Conservation (phyloP, 306 rosid genomes). For the Adenanthera pavonina region DNA sequence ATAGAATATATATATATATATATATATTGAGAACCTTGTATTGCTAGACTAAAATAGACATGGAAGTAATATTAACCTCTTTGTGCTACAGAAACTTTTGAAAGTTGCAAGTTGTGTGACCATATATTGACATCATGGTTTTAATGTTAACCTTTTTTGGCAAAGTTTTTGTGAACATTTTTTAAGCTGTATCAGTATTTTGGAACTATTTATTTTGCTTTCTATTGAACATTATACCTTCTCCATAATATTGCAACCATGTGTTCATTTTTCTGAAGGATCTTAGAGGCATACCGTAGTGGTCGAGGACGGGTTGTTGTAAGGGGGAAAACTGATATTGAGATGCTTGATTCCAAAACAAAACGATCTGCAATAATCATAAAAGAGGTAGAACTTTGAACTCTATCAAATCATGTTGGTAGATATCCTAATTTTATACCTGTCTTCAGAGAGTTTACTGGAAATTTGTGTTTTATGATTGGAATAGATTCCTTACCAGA, state of each 20-base stretch:
- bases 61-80: constrained; percentile 16
- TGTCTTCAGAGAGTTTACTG: constrained; percentile 23
- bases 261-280: constrained; percentile 59
- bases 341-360: constrained; percentile 82
- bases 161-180: neutral
- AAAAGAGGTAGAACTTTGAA: constrained; percentile 67
- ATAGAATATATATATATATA: neutral
- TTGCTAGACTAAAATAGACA: constrained; percentile 13
- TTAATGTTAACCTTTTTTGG: neutral
- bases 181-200: constrained; percentile 3
- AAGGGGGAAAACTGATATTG: constrained; percentile 94
- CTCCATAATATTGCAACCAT: neutral
- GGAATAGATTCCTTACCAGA: constrained; percentile 89
- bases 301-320: constrained; percentile 88
- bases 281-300: constrained; percentile 90
- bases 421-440: constrained; percentile 24
- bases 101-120: constrained; percentile 13
- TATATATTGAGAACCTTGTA: constrained; percentile 10
- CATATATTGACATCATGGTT: constrained; percentile 27
- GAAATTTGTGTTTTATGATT: constrained; percentile 39
- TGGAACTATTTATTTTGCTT: neutral
- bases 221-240: neutral
- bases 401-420: constrained; percentile 30
- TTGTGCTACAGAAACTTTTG: constrained; percentile 3
- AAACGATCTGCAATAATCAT: constrained; percentile 80